These are phyloP conservation scores for Pinus taeda DNA, from an alignment of 75 land plant species.

Conservation along the genomic window DNA sequence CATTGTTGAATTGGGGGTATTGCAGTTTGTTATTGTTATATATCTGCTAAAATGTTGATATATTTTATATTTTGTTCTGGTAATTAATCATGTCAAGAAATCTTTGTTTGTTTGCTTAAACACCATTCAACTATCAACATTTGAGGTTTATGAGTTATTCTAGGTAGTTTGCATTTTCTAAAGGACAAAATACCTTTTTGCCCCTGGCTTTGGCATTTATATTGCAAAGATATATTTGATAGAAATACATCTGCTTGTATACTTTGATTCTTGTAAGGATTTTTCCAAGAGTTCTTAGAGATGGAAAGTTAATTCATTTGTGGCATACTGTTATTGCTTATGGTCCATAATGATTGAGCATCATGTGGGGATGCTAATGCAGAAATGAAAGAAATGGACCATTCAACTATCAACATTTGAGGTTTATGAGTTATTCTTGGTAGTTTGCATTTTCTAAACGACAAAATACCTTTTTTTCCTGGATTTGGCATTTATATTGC, in stretches of 20 bases:
- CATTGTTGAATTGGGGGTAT: not conserved
- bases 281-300: not conserved
- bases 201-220: not conserved
- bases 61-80: not conserved
- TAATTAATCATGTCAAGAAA: not conserved
- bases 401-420: too few species aligned
- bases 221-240: not conserved
- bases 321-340: not conserved
- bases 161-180: not conserved
- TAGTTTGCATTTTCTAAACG: not conserved
- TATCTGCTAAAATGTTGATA: too few species aligned
- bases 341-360: not conserved
- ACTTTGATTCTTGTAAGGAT: not conserved
- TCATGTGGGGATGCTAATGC: slow-evolving; percentile 8
- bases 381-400: slow-evolving; percentile 80
- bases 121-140: not conserved
- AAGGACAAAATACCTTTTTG: not conserved
- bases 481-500: not conserved
- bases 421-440: not conserved
- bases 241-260: not conserved
- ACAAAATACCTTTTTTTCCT: not conserved
- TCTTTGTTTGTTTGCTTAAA: not conserved
- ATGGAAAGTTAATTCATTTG: not conserved
- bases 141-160: not conserved
- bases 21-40: not conserved